Evolutionary conservation across 2,329 filamentous ascomycete species (phyloP).

Genomic region (Fusarium sp.): DNA sequence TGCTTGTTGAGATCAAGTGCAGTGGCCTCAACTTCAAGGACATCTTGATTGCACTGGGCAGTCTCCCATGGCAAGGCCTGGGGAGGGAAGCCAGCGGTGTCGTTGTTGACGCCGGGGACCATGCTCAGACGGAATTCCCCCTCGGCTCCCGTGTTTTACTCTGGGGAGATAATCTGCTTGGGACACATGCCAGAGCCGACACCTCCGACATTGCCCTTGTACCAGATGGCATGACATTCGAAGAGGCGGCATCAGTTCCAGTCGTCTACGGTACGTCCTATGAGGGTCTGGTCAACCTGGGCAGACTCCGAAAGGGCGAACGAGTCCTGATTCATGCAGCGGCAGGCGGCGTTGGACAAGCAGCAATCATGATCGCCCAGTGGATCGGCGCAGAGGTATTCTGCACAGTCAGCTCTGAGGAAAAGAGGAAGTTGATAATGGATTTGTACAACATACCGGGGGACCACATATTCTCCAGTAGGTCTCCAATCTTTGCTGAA

Average conservation of each 20-base stretch:
- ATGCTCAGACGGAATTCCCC: neutral
- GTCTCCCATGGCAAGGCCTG: slow-evolving; percentile 24
- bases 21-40: slow-evolving; percentile 48
- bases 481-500: slow-evolving; percentile 5
- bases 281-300: slow-evolving; percentile 22
- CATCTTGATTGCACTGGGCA: slow-evolving; percentile 44
- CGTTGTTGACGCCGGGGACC: slow-evolving; percentile 48
- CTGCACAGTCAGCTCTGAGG: slow-evolving; percentile 48
- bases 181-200: slow-evolving; percentile 18
- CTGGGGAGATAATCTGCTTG: neutral
- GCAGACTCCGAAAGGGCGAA: slow-evolving; percentile 28
- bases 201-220: slow-evolving; percentile 43
- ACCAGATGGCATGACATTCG: slow-evolving; percentile 25
- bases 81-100: slow-evolving; percentile 48
- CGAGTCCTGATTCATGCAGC: slow-evolving; percentile 50
- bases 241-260: slow-evolving; percentile 18
- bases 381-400: slow-evolving; percentile 47
- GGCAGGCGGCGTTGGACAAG: slow-evolving; percentile 46
- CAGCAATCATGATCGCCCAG: slow-evolving; percentile 48
- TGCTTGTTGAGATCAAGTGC: slow-evolving; percentile 45
- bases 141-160: slow-evolving; percentile 48
- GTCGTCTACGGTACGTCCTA: slow-evolving; percentile 18
- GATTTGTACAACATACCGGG: too few relatives aligned
- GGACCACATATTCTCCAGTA: neutral
- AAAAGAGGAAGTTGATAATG: too few relatives aligned